Base-by-base conservation (phyloP, 495 filamentous ascomycete species). In the Neurospora pannonica region DNA sequence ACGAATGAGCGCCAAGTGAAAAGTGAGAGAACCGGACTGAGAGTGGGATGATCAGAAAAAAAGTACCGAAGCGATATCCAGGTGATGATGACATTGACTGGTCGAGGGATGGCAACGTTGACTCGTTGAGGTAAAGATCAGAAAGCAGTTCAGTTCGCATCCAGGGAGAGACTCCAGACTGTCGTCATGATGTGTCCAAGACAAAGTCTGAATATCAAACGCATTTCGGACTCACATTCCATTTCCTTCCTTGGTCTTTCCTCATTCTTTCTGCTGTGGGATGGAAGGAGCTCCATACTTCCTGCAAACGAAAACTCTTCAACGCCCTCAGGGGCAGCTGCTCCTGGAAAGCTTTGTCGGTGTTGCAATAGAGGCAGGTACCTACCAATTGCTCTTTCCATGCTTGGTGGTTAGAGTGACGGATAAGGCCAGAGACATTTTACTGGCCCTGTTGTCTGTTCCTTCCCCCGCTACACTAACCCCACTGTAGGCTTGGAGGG, bases 31-130 rank as follows among this genome's bases (percentile, higher is more conserved):
- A 54, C 42, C 28, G 69, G 28, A 75, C 38, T 34, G 60, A 19
- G 70, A 19, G 70, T 19, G 70, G 40, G 43, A 54, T 37, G 60
- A 31, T 71, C 71, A 73, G 71, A 71, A 39, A 71, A 74, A 73
- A 72, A 36, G 28, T 72, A 7, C 34, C 24, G 71, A 36, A 37
- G 31, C 71, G 34, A 71, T 38, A 38, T 70, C 74, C 71, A 70
- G 71, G 74, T 38, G 74, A 39, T 75, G 38, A 34, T 67, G 54
- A 34, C 54, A 67, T 67, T 34, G 54, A 19, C 24, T 67, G 54
- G 54, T 34, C 24, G 28, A 67, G 54, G 54, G 31, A 67, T 67
- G 54, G 19, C 54, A 19, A 6, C 31, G 21, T 19, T 67, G 28
- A 67, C 54, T 34, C 28, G 28, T 34, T 34, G 28, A 67, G 54